A percentile compares a stretch with the other conserved stretches of the same genome.
phyloP scores from a whole-genome alignment of 1,284 basidiomycete genomes.

The Tylopilus sp. region DNA sequence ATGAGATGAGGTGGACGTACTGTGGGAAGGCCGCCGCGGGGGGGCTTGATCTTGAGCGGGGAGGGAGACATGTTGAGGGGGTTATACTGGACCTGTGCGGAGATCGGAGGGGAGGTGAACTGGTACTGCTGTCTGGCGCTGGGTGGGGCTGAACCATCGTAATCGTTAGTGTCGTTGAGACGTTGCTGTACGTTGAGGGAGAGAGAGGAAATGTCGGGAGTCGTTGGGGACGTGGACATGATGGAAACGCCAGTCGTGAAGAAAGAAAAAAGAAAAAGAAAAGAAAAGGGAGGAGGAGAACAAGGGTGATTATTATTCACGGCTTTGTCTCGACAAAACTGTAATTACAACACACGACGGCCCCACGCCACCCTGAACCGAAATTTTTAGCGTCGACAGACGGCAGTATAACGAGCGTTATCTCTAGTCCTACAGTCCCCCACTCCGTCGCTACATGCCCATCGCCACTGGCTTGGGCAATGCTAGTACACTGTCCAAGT shows the following conservation, averaged over 20 bases:
- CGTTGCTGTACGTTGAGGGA: slow-evolving; percentile 70
- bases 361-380: slow-evolving; percentile 31
- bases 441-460: slow-evolving; percentile 13
- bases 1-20: slow-evolving; percentile 44
- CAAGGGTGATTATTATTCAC: slow-evolving; percentile 2
- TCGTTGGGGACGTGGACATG: slow-evolving; percentile 67
- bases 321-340: slow-evolving; percentile 15
- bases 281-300: slow-evolving; percentile 8
- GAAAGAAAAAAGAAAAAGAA: slow-evolving; percentile 8
- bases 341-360: slow-evolving; percentile 13
- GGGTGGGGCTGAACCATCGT: slow-evolving; percentile 53
- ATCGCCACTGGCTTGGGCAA: slow-evolving; percentile 45
- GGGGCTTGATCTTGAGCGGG: slow-evolving; percentile 68
- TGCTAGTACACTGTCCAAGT: slow-evolving; percentile 46
- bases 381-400: slow-evolving; percentile 1
- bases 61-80: slow-evolving; percentile 59
- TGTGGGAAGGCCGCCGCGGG: slow-evolving; percentile 64
- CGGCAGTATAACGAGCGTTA: too few relatives aligned
- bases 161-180: slow-evolving; percentile 82
- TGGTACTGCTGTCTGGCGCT: slow-evolving; percentile 58
- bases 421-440: background rate
- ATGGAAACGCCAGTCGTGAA: slow-evolving; percentile 33
- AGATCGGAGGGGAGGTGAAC: slow-evolving; percentile 66
- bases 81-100: slow-evolving; percentile 61
- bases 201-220: slow-evolving; percentile 70